phyloP scores from a whole-genome alignment of 768 basidiomycete species.

The Rhodotorula toruloides region DNA sequence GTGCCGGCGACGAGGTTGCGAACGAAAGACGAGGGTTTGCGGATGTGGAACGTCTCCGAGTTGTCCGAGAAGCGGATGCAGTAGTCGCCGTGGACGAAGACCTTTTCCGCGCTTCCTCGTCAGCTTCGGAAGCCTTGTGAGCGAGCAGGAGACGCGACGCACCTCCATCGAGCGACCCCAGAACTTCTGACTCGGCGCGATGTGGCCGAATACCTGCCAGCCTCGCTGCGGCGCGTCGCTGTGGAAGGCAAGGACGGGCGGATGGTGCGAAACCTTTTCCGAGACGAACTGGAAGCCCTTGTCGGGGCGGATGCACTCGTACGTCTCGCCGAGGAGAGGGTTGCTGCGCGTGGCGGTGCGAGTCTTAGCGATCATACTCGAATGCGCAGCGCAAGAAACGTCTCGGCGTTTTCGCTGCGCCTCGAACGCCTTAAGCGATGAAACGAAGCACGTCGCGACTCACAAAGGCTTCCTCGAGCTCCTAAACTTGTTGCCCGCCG shows the following conservation, averaged over 20 bases:
- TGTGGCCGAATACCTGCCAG: constrained; percentile 34
- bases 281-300: constrained; percentile 53
- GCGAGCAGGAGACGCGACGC: not conserved
- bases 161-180: constrained; percentile 38
- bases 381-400: not conserved
- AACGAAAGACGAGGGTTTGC: constrained; percentile 34
- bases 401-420: no score
- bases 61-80: constrained; percentile 25
- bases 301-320: constrained; percentile 83
- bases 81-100: constrained; percentile 30
- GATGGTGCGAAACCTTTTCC: constrained; percentile 97
- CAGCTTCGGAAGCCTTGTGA: not conserved
- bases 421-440: not conserved
- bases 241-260: constrained; percentile 46
- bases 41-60: constrained; percentile 30
- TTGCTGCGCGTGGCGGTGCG: constrained; percentile 49
- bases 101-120: not conserved
- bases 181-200: constrained; percentile 38
- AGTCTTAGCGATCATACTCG: not conserved
- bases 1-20: constrained; percentile 41
- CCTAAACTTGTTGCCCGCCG: constrained; percentile 84
- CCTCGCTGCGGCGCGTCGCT: constrained; percentile 21
- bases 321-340: constrained; percentile 79
- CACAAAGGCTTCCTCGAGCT: constrained; percentile 79
- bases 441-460: not conserved